Conservation (phyloP, 345 rosid species). For the Hibiscus mutabilis region DNA sequence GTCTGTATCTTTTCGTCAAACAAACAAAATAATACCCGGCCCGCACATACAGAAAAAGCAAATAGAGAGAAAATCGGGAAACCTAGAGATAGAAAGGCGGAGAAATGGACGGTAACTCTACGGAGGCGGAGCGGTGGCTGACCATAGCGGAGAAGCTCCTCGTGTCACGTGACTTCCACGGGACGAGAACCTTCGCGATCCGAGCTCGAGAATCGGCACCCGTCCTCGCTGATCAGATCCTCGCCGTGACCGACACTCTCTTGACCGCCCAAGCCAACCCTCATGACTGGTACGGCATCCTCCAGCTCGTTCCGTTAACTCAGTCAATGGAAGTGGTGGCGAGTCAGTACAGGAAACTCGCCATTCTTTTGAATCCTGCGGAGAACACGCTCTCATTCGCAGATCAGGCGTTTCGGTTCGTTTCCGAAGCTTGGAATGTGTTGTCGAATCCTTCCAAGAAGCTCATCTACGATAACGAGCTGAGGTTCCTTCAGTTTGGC, state of each 20-base stretch:
- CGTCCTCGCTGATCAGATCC: constrained; percentile 53
- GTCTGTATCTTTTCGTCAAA: neutral
- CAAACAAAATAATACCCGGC: neutral
- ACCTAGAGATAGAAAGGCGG: constrained; percentile 13
- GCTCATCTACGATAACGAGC: constrained; percentile 59
- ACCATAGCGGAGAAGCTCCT: constrained; percentile 78
- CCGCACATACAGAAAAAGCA: neutral
- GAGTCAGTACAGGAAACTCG: constrained; percentile 71
- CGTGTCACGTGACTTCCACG: constrained; percentile 67
- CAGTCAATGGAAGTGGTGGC: constrained; percentile 60
- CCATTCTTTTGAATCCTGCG: constrained; percentile 58
- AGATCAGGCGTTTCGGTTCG: constrained; percentile 63
- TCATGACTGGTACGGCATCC: constrained; percentile 73
- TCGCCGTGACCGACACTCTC: constrained; percentile 74
- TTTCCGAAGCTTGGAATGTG: constrained; percentile 77
- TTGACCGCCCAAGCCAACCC: constrained; percentile 47
- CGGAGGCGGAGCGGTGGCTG: constrained; percentile 85
- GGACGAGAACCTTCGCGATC: constrained; percentile 72
- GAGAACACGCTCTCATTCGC: constrained; percentile 61
- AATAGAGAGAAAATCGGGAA: neutral
- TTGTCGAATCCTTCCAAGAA: constrained; percentile 67
- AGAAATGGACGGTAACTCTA: constrained; percentile 35
- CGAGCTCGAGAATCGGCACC: constrained; percentile 79
- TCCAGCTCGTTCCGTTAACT: constrained; percentile 63
- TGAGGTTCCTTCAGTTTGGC: constrained; percentile 59